A percentile compares a stretch with the other conserved stretches of the same genome.
Evolutionary conservation across 176 grass and related monocot genomes (phyloP).

Genomic region (Alopecurus myosuroides): DNA sequence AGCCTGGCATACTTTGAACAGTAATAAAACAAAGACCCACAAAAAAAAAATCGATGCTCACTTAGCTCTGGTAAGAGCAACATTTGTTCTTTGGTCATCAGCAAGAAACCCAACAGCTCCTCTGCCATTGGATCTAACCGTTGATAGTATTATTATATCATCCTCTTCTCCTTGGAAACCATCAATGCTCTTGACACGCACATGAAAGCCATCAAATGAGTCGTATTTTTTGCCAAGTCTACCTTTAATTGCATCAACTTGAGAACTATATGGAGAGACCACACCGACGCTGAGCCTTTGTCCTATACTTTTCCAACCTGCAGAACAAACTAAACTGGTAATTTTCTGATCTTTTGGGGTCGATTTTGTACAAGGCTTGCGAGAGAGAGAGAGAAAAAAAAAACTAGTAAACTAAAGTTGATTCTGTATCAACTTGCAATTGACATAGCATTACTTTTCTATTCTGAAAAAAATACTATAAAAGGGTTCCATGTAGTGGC

Average conservation of each 20-base stretch:
- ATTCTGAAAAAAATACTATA: background rate
- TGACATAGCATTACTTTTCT: background rate
- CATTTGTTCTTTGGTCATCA: conserved; percentile 68
- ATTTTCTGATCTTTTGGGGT: background rate
- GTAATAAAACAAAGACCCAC: background rate
- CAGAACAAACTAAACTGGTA: background rate
- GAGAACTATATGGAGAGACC: conserved; percentile 67
- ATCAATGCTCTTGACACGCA: conserved; percentile 70
- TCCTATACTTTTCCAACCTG: conserved; percentile 39
- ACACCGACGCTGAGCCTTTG: conserved; percentile 53
- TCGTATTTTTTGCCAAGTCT: conserved; percentile 50
- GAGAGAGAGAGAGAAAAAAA: too few relatives aligned
- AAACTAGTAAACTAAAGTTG: background rate
- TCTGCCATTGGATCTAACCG: conserved; percentile 50
- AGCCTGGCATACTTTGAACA: background rate
- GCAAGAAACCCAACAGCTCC: conserved; percentile 63
- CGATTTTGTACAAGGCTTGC: background rate
- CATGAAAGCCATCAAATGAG: conserved; percentile 35
- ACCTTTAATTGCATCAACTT: conserved; percentile 53
- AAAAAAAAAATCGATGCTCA: conserved; percentile 12
- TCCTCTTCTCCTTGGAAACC: conserved; percentile 88
- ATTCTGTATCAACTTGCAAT: background rate
- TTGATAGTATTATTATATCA: conserved; percentile 81
- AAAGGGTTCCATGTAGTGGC: background rate
- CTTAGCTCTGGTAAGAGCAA: conserved; percentile 88